Conservation (phyloP, 1,284 basidiomycete genomes). For the Ceratobasidium sp. region DNA sequence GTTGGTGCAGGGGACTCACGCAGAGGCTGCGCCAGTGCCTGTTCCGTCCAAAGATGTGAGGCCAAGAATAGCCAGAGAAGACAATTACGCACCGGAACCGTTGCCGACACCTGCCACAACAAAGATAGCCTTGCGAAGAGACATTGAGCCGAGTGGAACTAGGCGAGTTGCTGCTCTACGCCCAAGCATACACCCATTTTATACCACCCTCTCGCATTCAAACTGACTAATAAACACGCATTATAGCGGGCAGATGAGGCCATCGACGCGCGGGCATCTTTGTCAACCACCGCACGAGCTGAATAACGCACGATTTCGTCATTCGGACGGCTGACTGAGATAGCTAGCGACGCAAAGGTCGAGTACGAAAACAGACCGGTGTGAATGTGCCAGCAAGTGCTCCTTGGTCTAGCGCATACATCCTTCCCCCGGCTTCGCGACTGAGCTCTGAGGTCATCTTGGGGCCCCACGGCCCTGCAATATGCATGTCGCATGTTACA, state of each 20-base stretch:
- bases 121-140: conserved; percentile 57
- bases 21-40: conserved; percentile 72
- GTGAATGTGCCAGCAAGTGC: conserved; percentile 3
- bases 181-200: conserved; percentile 4
- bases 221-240: background rate
- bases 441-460: conserved; percentile 21
- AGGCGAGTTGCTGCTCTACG: background rate
- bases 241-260: background rate
- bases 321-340: background rate
- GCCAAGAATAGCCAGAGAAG: background rate
- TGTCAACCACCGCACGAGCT: background rate
- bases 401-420: conserved; percentile 10
- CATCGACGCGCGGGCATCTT: background rate
- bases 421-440: background rate
- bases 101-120: conserved; percentile 67
- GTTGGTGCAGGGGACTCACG: conserved; percentile 58
- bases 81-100: conserved; percentile 54
- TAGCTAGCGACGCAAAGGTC: background rate
- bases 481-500: background rate
- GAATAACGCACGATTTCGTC: background rate
- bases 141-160: background rate
- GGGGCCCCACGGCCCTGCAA: conserved; percentile 7
- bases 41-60: background rate
- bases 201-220: background rate
- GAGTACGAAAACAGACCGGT: background rate